These are phyloP conservation scores for Sideroxylon spinosum DNA, from an alignment of 179 eudicot species.

Conservation along the genomic window DNA sequence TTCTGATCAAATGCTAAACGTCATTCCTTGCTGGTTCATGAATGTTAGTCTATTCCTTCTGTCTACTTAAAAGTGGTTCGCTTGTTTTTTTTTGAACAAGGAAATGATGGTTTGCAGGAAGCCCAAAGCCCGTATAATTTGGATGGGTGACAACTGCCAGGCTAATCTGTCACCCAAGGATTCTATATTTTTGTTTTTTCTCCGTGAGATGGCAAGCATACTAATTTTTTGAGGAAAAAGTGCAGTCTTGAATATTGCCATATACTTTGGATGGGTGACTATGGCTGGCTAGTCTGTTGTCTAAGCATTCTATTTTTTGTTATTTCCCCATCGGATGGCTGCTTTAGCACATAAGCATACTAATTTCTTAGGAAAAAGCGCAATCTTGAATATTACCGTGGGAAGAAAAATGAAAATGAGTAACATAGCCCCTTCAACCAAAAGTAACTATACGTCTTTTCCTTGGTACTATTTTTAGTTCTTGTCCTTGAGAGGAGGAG, in stretches of 20 bases:
- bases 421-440: not conserved
- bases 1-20: too few relatives aligned
- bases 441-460: not conserved
- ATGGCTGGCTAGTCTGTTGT: not conserved
- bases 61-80: not conserved
- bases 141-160: not conserved
- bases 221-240: too few relatives aligned
- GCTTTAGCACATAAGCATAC: not conserved
- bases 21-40: too few relatives aligned
- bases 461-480: not conserved
- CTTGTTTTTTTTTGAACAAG: not conserved
- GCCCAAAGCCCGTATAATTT: not conserved
- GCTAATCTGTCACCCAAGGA: too few relatives aligned
- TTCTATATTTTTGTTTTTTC: too few relatives aligned
- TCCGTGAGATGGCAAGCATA: too few relatives aligned
- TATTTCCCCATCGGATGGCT: not conserved
- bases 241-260: too few relatives aligned
- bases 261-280: too few relatives aligned
- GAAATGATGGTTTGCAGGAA: not conserved
- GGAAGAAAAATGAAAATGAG: not conserved
- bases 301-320: not conserved
- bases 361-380: not conserved
- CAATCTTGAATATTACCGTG: constrained; percentile 5
- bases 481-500: too few relatives aligned
- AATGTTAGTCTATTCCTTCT: not conserved